phyloP scores from a whole-genome alignment of 2,329 filamentous ascomycete genomes.

The Hirsutella rhossiliensis region DNA sequence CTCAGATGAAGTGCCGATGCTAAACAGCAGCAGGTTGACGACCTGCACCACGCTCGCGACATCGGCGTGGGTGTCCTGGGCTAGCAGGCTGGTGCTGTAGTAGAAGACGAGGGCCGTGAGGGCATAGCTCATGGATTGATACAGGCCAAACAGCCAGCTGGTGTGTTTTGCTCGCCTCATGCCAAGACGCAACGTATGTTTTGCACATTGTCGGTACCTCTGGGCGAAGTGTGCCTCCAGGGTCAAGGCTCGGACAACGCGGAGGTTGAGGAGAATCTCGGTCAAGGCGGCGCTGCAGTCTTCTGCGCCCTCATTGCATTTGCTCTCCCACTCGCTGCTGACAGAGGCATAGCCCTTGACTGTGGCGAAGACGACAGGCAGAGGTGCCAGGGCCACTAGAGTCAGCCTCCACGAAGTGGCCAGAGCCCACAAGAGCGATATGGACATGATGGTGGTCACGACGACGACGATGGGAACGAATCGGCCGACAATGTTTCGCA shows the following conservation, averaged over 20 bases:
- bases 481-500: conserved; percentile 68
- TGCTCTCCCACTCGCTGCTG: conserved; percentile 60
- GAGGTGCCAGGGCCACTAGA: conserved; percentile 57
- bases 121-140: conserved; percentile 59
- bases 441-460: conserved; percentile 51
- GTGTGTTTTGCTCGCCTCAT: conserved; percentile 53
- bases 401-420: conserved; percentile 69
- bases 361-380: conserved; percentile 54
- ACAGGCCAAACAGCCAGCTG: conserved; percentile 65
- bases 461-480: conserved; percentile 63
- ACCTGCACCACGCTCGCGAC: conserved; percentile 57
- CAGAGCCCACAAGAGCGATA: conserved; percentile 66
- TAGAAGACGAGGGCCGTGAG: conserved; percentile 73
- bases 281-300: conserved; percentile 44
- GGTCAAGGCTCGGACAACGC: conserved; percentile 62
- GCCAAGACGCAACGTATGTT: conserved; percentile 46
- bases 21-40: conserved; percentile 74
- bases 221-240: conserved; percentile 59
- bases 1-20: conserved; percentile 58
- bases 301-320: conserved; percentile 51
- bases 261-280: conserved; percentile 69
- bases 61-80: conserved; percentile 28
- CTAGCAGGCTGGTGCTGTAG: conserved; percentile 59
- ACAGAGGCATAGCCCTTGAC: conserved; percentile 53
- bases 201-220: conserved; percentile 45